These are phyloP conservation scores for Colletotrichum falcatum DNA, from an alignment of 2,329 filamentous ascomycete genomes.

Conservation along the genomic window DNA sequence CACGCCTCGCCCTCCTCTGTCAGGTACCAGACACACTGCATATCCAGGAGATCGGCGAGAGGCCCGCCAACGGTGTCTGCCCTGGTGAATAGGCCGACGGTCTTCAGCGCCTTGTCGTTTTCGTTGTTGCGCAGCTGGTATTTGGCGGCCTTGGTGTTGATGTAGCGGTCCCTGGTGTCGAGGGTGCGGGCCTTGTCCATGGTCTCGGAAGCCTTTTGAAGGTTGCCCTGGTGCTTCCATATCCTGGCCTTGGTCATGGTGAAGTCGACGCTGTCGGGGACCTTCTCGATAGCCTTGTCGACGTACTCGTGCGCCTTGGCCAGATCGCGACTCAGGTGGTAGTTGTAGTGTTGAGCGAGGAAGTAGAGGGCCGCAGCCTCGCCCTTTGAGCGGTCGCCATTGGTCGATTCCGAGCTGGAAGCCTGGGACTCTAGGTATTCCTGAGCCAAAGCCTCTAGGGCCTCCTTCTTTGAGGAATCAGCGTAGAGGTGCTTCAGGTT, in stretches of 20 bases:
- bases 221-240: conserved; percentile 88
- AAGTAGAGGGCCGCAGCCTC: conserved; percentile 89
- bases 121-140: conserved; percentile 95
- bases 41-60: conserved; percentile 90
- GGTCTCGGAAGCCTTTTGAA: conserved; percentile 81
- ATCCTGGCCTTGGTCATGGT: conserved; percentile 96
- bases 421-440: conserved; percentile 75
- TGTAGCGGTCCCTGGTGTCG: conserved; percentile 93
- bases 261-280: conserved; percentile 87
- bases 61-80: conserved; percentile 91
- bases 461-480: conserved; percentile 81
- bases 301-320: conserved; percentile 84
- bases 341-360: conserved; percentile 97
- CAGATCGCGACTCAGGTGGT: conserved; percentile 86
- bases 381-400: conserved; percentile 68
- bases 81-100: conserved; percentile 93
- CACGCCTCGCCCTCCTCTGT: conserved; percentile 95
- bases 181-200: conserved; percentile 91
- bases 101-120: conserved; percentile 86
- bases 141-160: conserved; percentile 98
- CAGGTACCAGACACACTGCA: conserved; percentile 98
- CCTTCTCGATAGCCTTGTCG: conserved; percentile 83
- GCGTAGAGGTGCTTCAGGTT: conserved; percentile 95
- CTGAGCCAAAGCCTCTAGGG: conserved; percentile 80
- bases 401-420: conserved; percentile 58